Base-by-base conservation (phyloP, 768 basidiomycete genomes). In the Podaxis carcinomalis region DNA sequence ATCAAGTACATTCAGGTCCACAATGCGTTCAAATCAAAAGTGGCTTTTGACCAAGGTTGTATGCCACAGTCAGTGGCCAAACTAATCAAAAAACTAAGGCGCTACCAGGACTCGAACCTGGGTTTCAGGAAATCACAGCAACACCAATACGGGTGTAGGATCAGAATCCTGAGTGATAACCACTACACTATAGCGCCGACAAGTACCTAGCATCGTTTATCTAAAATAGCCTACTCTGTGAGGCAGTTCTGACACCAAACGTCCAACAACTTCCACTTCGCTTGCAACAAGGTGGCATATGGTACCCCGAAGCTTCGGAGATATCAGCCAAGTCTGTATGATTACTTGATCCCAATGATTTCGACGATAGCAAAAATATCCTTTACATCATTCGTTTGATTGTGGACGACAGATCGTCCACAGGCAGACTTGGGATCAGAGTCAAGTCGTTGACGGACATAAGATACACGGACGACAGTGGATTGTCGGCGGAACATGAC, bases 131-230 rank as follows among this genome's bases (percentile, higher is more conserved):
- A 63, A 37, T 9, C 27, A 42, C 10, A 61, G 57, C 5, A 40
- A 32, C 32, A 32, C 32, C 32, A 9, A 2, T 32, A 3, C 2
- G 0, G 32, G 32, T 9, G 32, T 9, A 32, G 32, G 21, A 58
- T 70, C 69, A 69, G 65, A 72, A 72, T 68, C 68, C 64, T 64
- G 66, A 66, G 68, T 70, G 67, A 70, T 69, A 69, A 69, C 67
- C 68, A 57, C 68, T 69, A 70, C 68, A 69, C 68, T 68, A 70
- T 68, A 68, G 67, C 67, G 65, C 69, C 69, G 7, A 11, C 40
- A 51, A n/a, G 13, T 5, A 40, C 3, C 1, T 5, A 40, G 11
- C 0, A 1, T 11, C 39, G 39, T 40, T 13, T 40, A 16, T 0
- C 14, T 40, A 27, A 4, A 27, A 27, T 27, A 27, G 27, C 4